Base-by-base conservation (phyloP, 2,329 filamentous ascomycete species). In the Gremmenia infestans region DNA sequence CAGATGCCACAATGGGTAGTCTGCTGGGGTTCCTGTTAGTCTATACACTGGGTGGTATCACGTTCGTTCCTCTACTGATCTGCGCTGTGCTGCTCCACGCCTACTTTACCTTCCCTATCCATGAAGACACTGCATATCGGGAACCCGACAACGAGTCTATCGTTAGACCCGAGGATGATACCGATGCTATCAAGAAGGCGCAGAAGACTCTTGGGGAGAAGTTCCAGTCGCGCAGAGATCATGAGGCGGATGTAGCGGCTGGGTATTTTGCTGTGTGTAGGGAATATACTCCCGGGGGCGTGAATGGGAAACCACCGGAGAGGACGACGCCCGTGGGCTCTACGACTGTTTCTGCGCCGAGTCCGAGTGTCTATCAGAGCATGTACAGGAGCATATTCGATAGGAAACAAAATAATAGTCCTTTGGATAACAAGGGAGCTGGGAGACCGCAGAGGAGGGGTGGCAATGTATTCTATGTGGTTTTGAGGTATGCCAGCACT, bases 331-430 rank as follows among this genome's bases (percentile, higher is more conserved):
- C 91, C 5, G 82, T 89, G 12, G 91, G 90, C 17, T 85, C 88
- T 55, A 73, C 81, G 52, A 87, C 88, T 15, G 85, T 94, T 46
- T 83, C 87, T 36, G 78, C 88, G 43, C 88, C 91, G 55, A 96
- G 91, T 68, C 91, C 89, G 55, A 97, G 93, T 71, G 93, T 99
- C 39, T 97, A 97, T 72, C 94, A 97, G 79, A 88, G 88, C 71
- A 97, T 99, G 91, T 99, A 99, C 74, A 81, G 91, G 70, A 96
- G 89, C 71, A 87, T 99, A 59, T 97, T 99, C 70, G 91, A 96
- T 65, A 83, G 93, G 67, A 92, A 87, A 67, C 65, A 83, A 77
- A 63, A 50, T 19, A 63, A 64, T 36, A 66, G 63, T 46, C 68
- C 67, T 61, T 60, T 69, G 40, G 69, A 71, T 48, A 69, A 65